Percentiles rank a stretch among this genome's conserved stretches.
These are phyloP conservation scores for Eucalyptus globulus DNA, from an alignment of 345 rosid species.

Conservation along the genomic window DNA sequence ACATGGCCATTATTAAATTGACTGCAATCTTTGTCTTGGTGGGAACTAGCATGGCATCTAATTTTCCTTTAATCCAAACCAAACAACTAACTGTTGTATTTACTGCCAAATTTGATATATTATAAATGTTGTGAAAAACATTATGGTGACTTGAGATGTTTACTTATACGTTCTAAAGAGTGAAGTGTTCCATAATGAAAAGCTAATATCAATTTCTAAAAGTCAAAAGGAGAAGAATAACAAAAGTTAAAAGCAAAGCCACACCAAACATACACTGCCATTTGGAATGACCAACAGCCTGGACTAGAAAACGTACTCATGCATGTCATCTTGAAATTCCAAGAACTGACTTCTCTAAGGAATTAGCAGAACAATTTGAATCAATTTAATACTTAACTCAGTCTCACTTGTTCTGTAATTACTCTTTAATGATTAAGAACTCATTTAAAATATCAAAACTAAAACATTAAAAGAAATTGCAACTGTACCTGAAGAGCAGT, in stretches of 20 bases:
- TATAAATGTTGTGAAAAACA: neutral
- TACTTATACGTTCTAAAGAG: neutral
- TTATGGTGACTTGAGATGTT: neutral
- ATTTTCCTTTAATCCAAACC: neutral
- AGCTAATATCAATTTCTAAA: neutral
- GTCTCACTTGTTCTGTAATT: neutral
- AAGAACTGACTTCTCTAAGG: neutral
- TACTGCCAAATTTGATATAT: neutral
- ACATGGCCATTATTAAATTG: neutral
- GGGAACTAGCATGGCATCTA: neutral
- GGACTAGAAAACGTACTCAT: neutral
- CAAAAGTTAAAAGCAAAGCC: neutral
- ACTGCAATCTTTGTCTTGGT: neutral
- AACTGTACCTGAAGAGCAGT: constrained; percentile 71
- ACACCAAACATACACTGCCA: neutral
- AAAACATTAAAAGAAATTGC: neutral
- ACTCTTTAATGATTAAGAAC: neutral
- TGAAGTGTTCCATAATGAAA: neutral
- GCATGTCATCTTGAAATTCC: neutral
- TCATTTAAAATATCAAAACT: neutral
- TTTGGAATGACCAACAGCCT: neutral
- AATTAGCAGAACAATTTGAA: neutral
- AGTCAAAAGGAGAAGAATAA: neutral
- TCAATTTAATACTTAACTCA: neutral
- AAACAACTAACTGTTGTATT: neutral